Evolutionary conservation across 306 rosid species (phyloP).

Genomic region (Begonia loranthoides): DNA sequence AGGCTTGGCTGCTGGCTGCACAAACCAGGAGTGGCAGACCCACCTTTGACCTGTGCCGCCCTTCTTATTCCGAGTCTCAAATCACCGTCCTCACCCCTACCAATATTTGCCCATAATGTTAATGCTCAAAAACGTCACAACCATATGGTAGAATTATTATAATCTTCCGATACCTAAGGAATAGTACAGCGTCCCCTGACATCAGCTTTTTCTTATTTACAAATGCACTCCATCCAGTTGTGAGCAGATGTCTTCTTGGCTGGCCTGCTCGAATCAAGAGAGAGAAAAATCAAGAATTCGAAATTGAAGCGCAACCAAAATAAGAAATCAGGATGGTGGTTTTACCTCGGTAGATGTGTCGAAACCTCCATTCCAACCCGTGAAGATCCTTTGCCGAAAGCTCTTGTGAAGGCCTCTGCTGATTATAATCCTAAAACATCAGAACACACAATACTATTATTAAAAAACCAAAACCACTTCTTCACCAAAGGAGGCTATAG

Average conservation of each 20-base stretch:
- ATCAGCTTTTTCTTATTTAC: constrained; percentile 97
- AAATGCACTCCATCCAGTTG: constrained; percentile 99
- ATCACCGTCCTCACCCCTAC: constrained; percentile 85
- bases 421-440: constrained; percentile 64
- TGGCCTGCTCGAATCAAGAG: constrained; percentile 46
- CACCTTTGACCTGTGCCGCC: constrained; percentile 66
- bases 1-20: constrained; percentile 42
- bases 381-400: constrained; percentile 93
- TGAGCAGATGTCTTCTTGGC: constrained; percentile 97
- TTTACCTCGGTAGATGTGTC: constrained; percentile 85
- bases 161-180: constrained; percentile 48
- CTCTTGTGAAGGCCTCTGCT: constrained; percentile 94
- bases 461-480: too few species aligned
- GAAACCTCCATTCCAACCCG: constrained; percentile 87
- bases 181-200: constrained; percentile 96
- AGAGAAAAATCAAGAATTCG: too few species aligned
- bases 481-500: neutral
- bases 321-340: too few species aligned
- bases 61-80: constrained; percentile 83
- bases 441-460: neutral
- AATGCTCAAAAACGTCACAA: neutral
- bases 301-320: too few species aligned
- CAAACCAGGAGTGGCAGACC: constrained; percentile 29
- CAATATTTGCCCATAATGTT: constrained; percentile 1
- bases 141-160: neutral